A percentile compares a stretch with the other conserved stretches of the same genome.
These are phyloP conservation scores for Cutaneotrichosporon sp. DNA, from an alignment of 1,284 basidiomycete genomes.

Conservation along the genomic window DNA sequence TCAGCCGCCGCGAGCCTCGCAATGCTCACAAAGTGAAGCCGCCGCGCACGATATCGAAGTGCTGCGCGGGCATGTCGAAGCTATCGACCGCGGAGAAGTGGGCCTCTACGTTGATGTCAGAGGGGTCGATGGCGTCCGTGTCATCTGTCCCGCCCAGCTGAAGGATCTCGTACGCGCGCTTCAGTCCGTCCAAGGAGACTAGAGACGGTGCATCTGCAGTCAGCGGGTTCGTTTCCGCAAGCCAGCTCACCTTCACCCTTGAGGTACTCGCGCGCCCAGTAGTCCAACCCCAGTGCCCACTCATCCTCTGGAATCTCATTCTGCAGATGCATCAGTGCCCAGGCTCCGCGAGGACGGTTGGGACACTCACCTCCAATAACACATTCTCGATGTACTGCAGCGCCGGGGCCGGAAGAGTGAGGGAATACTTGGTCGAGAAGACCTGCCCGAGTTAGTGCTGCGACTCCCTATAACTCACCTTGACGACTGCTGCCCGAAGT, in stretches of 20 bases:
- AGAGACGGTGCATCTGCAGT: slow-evolving; percentile 38
- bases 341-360: not conserved
- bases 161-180: slow-evolving; percentile 77
- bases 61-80: slow-evolving; percentile 91
- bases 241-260: slow-evolving; percentile 81
- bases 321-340: slow-evolving; percentile 37
- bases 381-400: slow-evolving; percentile 52
- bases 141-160: slow-evolving; percentile 64
- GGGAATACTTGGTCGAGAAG: slow-evolving; percentile 55
- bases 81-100: slow-evolving; percentile 85
- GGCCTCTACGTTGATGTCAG: slow-evolving; percentile 76
- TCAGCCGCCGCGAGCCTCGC: not conserved
- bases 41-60: slow-evolving; percentile 75
- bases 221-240: too few relatives aligned
- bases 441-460: slow-evolving; percentile 36
- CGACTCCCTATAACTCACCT: slow-evolving; percentile 31
- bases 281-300: slow-evolving; percentile 67
- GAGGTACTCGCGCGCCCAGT: slow-evolving; percentile 84
- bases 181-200: slow-evolving; percentile 59
- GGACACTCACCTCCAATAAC: slow-evolving; percentile 41
- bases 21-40: slow-evolving; percentile 38
- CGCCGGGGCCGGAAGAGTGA: slow-evolving; percentile 51
- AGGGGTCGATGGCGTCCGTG: slow-evolving; percentile 57
- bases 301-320: slow-evolving; percentile 65
- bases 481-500: slow-evolving; percentile 52